Percentiles rank a stretch among this genome's conserved stretches.
Conservation (phyloP, 2,329 filamentous ascomycete species). For the Tolypocladium cylindrosporum region DNA sequence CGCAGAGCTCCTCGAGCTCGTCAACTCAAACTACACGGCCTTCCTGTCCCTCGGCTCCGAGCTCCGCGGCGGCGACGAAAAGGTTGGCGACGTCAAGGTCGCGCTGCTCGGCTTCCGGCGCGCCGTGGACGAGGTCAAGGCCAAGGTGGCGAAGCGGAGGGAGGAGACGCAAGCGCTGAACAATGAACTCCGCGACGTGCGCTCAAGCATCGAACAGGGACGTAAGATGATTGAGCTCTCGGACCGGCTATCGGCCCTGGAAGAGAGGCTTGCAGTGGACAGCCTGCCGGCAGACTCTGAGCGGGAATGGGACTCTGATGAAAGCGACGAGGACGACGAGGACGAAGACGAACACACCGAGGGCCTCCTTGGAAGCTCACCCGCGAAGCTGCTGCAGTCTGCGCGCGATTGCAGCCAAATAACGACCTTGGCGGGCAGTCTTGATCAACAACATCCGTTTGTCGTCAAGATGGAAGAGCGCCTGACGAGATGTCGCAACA, state of each 20-base stretch:
- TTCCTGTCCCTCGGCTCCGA: slow-evolving; percentile 78
- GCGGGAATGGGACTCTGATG: slow-evolving; percentile 16
- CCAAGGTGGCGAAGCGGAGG: slow-evolving; percentile 52
- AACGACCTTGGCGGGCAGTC: slow-evolving; percentile 28
- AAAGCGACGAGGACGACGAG: slow-evolving; percentile 31
- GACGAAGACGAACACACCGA: slow-evolving; percentile 16
- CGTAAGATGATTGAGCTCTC: slow-evolving; percentile 58
- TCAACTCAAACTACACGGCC: slow-evolving; percentile 89
- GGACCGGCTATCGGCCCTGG: slow-evolving; percentile 50
- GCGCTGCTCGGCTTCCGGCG: slow-evolving; percentile 77
- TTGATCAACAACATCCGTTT: slow-evolving; percentile 39
- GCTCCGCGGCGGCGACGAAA: slow-evolving; percentile 79
- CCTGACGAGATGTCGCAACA: slow-evolving; percentile 42
- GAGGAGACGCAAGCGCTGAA: slow-evolving; percentile 53
- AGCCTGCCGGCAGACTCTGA: slow-evolving; percentile 16
- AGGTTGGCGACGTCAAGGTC: slow-evolving; percentile 80
- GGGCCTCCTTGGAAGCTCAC: slow-evolving; percentile 33
- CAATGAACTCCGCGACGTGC: slow-evolving; percentile 55
- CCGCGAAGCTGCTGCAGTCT: slow-evolving; percentile 33
- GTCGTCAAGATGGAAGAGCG: slow-evolving; percentile 43
- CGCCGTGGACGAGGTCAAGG: slow-evolving; percentile 66
- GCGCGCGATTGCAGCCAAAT: slow-evolving; percentile 35
- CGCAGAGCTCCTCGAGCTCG: slow-evolving; percentile 82
- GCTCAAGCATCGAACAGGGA: slow-evolving; percentile 50
- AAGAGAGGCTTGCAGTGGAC: slow-evolving; percentile 50